Evolutionary conservation across 176 grass and related monocot species (phyloP).

Genomic region (Zea luxurians): DNA sequence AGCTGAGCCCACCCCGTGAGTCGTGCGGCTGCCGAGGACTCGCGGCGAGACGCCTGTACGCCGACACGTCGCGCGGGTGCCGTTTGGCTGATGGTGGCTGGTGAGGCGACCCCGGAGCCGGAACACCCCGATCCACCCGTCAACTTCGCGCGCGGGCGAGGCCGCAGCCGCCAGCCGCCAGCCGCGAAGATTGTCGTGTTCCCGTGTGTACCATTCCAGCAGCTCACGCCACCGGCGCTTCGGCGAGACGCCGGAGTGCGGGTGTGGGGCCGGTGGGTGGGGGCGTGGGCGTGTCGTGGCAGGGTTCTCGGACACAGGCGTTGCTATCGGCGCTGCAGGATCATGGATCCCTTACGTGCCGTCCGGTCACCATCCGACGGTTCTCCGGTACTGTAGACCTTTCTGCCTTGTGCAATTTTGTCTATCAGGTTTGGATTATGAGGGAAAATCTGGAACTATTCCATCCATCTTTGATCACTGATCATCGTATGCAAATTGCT

Average conservation of each 20-base stretch:
- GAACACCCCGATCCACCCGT: constrained; percentile 1
- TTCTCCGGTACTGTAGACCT: neutral
- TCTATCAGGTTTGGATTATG: neutral
- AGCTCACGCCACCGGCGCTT: neutral
- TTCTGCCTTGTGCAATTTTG: neutral
- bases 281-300: constrained; percentile 44
- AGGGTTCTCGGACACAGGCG: constrained; percentile 20
- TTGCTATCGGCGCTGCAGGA: constrained; percentile 37
- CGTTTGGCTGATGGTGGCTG: constrained; percentile 29
- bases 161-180: no score
- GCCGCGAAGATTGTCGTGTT: constrained; percentile 40
- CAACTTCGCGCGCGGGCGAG: neutral
- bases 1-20: constrained; percentile 1
- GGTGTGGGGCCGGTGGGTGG: neutral
- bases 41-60: constrained; percentile 11
- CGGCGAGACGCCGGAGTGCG: neutral
- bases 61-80: constrained; percentile 11
- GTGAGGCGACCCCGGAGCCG: no score
- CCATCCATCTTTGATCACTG: neutral
- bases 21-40: neutral
- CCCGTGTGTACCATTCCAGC: constrained; percentile 26
- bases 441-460: neutral
- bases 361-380: constrained; percentile 41
- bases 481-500: neutral
- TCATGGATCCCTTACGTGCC: neutral